Conservation (phyloP, 192 early-diverging fungal species). For the Coemansia sp. region DNA sequence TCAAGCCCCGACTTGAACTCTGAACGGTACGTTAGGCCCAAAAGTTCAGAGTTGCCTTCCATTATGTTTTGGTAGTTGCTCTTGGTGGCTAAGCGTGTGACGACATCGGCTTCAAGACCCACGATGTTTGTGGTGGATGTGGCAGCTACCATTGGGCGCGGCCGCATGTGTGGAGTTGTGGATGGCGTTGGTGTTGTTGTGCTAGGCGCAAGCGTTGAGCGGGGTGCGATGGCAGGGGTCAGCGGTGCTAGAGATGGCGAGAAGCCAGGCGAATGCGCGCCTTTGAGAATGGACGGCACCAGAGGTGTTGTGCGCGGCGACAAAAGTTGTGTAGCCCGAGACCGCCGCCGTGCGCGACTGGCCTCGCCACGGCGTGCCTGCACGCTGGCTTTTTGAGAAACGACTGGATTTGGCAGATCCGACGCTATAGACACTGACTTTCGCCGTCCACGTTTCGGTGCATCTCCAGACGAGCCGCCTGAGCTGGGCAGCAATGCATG, state of each 20-base stretch:
- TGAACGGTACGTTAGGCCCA: conserved; percentile 73
- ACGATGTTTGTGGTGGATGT: conserved; percentile 46
- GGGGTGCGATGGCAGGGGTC: conserved; percentile 18
- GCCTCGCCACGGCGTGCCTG: conserved; percentile 10
- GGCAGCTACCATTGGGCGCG: conserved; percentile 18
- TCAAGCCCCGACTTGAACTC: conserved; percentile 81
- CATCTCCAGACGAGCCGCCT: not conserved
- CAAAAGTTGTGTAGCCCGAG: conserved; percentile 20
- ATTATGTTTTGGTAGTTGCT: conserved; percentile 88
- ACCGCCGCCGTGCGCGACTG: conserved; percentile 8
- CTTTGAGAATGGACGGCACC: conserved; percentile 38
- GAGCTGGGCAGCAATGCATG: not conserved
- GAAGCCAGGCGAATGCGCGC: not conserved
- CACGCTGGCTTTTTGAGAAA: not conserved
- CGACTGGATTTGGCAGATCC: not conserved
- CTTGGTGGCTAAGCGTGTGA: conserved; percentile 58
- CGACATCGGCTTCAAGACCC: conserved; percentile 50
- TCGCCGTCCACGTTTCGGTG: not conserved
- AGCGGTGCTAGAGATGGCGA: conserved; percentile 12
- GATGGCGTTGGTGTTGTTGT: not conserved
- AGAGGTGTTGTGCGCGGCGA: conserved; percentile 46
- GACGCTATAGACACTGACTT: conserved; percentile 1
- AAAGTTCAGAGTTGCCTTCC: conserved; percentile 80
- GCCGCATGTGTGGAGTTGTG: conserved; percentile 20
- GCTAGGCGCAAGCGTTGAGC: not conserved